Evolutionary conservation across 2,329 filamentous ascomycete species (phyloP).

Genomic region (Cladosporium austrohemisphaericum): DNA sequence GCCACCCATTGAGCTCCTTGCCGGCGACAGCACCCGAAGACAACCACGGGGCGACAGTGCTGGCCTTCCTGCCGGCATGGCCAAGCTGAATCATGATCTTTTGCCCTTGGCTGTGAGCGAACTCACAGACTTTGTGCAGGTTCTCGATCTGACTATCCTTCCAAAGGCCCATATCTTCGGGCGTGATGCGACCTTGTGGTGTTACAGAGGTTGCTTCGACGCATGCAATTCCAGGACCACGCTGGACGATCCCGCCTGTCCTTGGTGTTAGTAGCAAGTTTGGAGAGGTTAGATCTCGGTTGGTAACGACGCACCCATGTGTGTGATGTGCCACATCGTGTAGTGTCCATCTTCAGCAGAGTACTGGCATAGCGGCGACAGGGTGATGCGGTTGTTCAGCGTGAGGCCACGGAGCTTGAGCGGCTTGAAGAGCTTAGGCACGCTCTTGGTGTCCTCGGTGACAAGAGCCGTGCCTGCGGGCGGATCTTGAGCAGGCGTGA

Average conservation of each 20-base stretch:
- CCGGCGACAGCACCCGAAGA: slow-evolving; percentile 52
- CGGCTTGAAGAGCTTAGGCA: slow-evolving; percentile 59
- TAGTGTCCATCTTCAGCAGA: slow-evolving; percentile 66
- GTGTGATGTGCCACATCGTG: slow-evolving; percentile 48
- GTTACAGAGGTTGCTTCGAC: slow-evolving; percentile 76
- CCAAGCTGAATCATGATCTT: slow-evolving; percentile 75
- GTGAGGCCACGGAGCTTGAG: slow-evolving; percentile 56
- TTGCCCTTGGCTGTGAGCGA: slow-evolving; percentile 73
- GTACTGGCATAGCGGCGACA: slow-evolving; percentile 65
- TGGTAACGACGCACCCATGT: neutral
- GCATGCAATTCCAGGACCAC: slow-evolving; percentile 69
- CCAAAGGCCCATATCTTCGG: slow-evolving; percentile 78
- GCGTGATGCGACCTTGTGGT: slow-evolving; percentile 76
- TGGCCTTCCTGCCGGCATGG: slow-evolving; percentile 69
- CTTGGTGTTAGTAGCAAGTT: neutral
- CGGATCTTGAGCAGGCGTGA: slow-evolving; percentile 46
- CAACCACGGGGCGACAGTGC: slow-evolving; percentile 62
- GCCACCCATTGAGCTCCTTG: slow-evolving; percentile 49
- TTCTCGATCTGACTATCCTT: slow-evolving; percentile 75
- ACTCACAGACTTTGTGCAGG: slow-evolving; percentile 68
- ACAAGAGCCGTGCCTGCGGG: slow-evolving; percentile 46
- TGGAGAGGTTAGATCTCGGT: neutral
- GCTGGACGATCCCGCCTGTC: slow-evolving; percentile 63
- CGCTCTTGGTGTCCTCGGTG: slow-evolving; percentile 44
- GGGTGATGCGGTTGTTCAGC: slow-evolving; percentile 62